Conservation (phyloP, 2,329 filamentous ascomycete genomes). For the Paracoccidioides lutzii region DNA sequence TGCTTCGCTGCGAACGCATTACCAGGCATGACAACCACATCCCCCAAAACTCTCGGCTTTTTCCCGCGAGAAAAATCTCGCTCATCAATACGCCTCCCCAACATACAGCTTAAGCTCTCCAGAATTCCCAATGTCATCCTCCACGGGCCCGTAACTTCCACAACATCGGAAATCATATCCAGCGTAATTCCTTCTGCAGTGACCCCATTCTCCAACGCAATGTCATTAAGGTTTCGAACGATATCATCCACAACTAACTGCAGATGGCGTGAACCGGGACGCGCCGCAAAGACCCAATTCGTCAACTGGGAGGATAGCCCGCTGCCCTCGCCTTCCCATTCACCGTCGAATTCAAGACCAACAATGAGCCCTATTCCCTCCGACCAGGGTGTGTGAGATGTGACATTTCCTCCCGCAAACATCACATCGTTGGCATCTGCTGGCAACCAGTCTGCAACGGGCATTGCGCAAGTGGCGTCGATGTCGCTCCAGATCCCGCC, state of each 20-base stretch:
- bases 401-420: constrained; percentile 5
- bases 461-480: constrained; percentile 24
- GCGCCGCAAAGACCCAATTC: constrained; percentile 15
- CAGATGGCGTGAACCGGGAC: constrained; percentile 12
- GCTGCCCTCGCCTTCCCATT: constrained; percentile 1
- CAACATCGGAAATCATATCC: constrained; percentile 18
- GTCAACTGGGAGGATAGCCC: constrained; percentile 14
- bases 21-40: too few relatives aligned
- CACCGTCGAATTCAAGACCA: constrained; percentile 27
- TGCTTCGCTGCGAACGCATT: too few relatives aligned
- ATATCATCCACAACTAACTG: constrained; percentile 13
- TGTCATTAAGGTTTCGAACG: constrained; percentile 10
- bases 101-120: constrained; percentile 11
- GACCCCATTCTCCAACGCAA: constrained; percentile 11
- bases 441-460: constrained; percentile 28
- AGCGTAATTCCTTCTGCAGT: constrained; percentile 10
- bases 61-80: too few relatives aligned
- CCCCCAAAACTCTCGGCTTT: too few relatives aligned
- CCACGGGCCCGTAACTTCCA: constrained; percentile 18
- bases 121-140: constrained; percentile 17
- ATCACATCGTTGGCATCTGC: constrained; percentile 12
- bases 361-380: constrained; percentile 22
- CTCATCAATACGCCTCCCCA: not conserved
- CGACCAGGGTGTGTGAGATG: not conserved
- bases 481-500: constrained; percentile 34